Conservation (phyloP, 371 early-diverging fungal species). For the Catenaria anguillulae region DNA sequence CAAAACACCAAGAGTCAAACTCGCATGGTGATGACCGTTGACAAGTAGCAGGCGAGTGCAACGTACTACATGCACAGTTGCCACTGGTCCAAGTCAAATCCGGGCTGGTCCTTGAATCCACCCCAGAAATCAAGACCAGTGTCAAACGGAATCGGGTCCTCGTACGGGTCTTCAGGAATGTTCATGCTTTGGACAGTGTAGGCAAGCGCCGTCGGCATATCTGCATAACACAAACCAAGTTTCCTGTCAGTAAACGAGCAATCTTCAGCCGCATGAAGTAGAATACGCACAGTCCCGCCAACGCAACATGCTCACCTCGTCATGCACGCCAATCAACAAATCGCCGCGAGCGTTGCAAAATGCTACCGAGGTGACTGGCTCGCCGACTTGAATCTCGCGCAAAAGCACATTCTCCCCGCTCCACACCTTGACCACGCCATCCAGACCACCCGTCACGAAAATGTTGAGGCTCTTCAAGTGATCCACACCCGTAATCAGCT, state of each 20-base stretch:
- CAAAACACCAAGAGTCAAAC: neutral
- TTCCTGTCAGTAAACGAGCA: too few relatives aligned
- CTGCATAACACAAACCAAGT: too few relatives aligned
- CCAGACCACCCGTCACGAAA: neutral
- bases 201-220: neutral
- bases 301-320: constrained; percentile 1
- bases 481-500: neutral
- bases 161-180: neutral
- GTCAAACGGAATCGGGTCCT: constrained; percentile 5
- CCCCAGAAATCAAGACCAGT: neutral
- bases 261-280: too few relatives aligned
- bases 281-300: constrained; percentile 4
- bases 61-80: neutral
- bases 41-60: too few relatives aligned
- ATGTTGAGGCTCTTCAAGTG: neutral
- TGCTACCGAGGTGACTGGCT: neutral
- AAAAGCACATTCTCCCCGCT: neutral
- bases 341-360: constrained; percentile 3
- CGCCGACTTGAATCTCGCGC: constrained; percentile 6
- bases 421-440: constrained; percentile 4
- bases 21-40: too few relatives aligned
- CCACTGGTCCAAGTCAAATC: neutral
- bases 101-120: neutral
- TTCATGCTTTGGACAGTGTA: neutral
- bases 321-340: neutral